Evolutionary conservation across 2,329 filamentous ascomycete genomes (phyloP).

Genomic region (Pseudogymnoascus sp.): DNA sequence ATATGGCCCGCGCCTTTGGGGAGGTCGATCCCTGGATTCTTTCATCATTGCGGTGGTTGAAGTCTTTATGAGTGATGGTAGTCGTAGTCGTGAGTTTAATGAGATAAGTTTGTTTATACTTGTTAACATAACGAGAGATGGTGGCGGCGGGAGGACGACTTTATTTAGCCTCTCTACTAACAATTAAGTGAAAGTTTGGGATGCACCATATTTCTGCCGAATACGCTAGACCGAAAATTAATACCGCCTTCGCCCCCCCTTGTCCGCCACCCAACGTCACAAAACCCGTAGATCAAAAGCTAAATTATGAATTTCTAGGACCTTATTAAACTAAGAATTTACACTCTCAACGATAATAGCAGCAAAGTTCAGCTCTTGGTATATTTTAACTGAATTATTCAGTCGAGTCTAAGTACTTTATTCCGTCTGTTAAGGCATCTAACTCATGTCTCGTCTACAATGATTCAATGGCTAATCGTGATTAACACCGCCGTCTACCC

Average conservation of each 20-base stretch:
- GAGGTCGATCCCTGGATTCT: constrained; percentile 3
- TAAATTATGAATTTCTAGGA: background rate
- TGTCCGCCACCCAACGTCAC: background rate
- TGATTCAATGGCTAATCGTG: background rate
- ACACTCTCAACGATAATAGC: background rate
- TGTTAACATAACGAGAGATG: constrained; percentile 2
- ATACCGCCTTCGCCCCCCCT: background rate
- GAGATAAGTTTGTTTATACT: constrained; percentile 1
- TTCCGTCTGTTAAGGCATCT: background rate
- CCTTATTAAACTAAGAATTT: background rate
- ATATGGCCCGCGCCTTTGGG: constrained; percentile 2
- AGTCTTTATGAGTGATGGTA: background rate
- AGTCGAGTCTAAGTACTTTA: background rate
- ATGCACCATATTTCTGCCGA: background rate
- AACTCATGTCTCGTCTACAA: constrained; percentile 3
- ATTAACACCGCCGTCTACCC: background rate
- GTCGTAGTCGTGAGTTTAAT: background rate
- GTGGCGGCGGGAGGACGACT: constrained; percentile 6
- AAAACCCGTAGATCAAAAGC: background rate
- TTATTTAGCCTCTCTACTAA: constrained; percentile 1
- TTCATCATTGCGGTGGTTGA: constrained; percentile 10
- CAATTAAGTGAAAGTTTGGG: background rate
- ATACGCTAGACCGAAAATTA: background rate
- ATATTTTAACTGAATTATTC: background rate
- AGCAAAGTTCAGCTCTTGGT: background rate